Conservation (phyloP, 495 filamentous ascomycete species). For the Neurospora pannonica region DNA sequence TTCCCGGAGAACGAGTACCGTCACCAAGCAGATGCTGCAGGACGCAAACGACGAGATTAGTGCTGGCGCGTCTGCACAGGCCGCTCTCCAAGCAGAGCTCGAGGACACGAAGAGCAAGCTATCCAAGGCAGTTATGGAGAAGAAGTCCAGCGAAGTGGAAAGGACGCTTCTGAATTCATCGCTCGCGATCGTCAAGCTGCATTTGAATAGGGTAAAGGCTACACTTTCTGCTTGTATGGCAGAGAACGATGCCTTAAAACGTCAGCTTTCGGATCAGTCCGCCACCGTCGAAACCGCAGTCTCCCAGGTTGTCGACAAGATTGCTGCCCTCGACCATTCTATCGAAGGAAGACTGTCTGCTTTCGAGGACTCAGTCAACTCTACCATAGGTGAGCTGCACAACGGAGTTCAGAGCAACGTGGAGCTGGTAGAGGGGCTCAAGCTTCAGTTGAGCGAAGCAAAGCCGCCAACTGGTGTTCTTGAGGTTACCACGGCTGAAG, state of each 20-base stretch:
- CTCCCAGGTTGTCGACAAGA: not conserved
- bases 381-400: not conserved
- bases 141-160: not conserved
- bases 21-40: no score
- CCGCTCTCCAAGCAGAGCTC: no score
- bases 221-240: not conserved
- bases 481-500: not conserved
- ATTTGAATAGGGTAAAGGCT: not conserved
- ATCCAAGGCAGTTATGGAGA: not conserved
- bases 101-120: not conserved
- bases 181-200: not conserved
- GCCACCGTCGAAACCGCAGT: not conserved
- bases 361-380: not conserved
- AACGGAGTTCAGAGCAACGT: not conserved
- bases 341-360: not conserved
- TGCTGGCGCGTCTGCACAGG: no score
- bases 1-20: no score
- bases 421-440: not conserved
- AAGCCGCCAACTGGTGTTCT: not conserved
- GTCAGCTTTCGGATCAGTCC: not conserved
- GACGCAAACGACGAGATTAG: no score
- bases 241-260: not conserved
- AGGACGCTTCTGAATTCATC: not conserved
- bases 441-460: not conserved
- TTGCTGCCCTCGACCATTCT: not conserved